Base-by-base conservation (phyloP, 1,284 basidiomycete genomes). In the Ceratobasidium sp. region DNA sequence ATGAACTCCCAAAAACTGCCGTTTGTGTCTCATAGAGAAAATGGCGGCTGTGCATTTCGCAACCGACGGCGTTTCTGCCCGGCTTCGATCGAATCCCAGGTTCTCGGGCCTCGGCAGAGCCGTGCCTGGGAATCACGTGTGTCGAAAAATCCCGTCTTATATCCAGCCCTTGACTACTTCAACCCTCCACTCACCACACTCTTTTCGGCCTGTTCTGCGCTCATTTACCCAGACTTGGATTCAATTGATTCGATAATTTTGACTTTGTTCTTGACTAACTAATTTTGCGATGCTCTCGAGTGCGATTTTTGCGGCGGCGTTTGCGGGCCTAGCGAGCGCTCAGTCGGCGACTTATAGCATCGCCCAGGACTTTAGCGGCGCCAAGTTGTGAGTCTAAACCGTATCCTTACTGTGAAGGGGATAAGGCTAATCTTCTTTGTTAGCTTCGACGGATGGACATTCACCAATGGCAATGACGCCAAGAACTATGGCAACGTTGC, bases 401-500 rank as follows among this genome's bases (percentile, higher is more conserved):
- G 15, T 18, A n/a, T 60, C 42, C 10, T 12, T 39, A 26, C n/a
- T 23, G n/a, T 33, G 2, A 51, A 20, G 71, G n/a, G 18, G 42
- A n/a, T 73, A 10, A 23, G 44, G 58, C 56, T 63, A 9, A 63
- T 40, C 7, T 26, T 3, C 39, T 18, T 44, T n/a, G 18, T 10
- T 49, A 79, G 78, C 78, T 79, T 79, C 26, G 66, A 79, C 40
- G 76, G 67, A 4, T 81, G 80, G 80, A 79, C 71, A 18, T 81
- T 80, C 68, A 64, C 68, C 28, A 79, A 68, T n/a, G 80, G 79
- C 39, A 72, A 77, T 39, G 80, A 81, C 61, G 60, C 63, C 23
- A 81, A 81, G 42, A 80, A 71, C 58, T 77, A 63, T 23, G 79
- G 80, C 39, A 80, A 81, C 61, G 80, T 81, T 23, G 69, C 76